Evolutionary conservation across 179 eudicot genomes (phyloP).

Genomic region (Silene vulgaris): DNA sequence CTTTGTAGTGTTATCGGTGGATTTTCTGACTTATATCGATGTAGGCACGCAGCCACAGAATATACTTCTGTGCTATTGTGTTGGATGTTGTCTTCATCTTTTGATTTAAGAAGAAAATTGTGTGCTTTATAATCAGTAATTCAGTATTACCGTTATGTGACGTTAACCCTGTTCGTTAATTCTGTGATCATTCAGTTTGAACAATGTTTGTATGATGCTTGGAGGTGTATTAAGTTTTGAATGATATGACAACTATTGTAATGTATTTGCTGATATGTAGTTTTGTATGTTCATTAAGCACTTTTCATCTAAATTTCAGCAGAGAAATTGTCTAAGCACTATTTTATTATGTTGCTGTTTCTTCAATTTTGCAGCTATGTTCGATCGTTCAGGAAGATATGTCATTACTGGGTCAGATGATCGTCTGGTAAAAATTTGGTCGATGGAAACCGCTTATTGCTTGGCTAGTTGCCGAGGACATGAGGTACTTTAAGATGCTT

Average conservation of each 20-base stretch:
- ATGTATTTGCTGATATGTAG: neutral
- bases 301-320: neutral
- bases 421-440: constrained; percentile 89
- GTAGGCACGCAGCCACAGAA: no score
- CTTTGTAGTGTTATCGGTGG: no score
- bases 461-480: constrained; percentile 97
- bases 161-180: no score
- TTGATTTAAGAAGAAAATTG: no score
- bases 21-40: no score
- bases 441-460: constrained; percentile 91
- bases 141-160: no score
- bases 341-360: constrained; percentile 9
- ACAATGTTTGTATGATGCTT: neutral
- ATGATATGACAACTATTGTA: neutral
- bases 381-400: constrained; percentile 80
- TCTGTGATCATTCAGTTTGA: no score
- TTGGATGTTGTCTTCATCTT: neutral
- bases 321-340: neutral
- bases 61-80: neutral
- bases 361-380: constrained; percentile 45
- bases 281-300: neutral
- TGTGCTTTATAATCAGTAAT: no score
- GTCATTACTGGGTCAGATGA: constrained; percentile 94
- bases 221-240: neutral
- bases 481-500: constrained; percentile 54